Base-by-base conservation (phyloP, 2,329 filamentous ascomycete genomes). In the Paraphaeosphaeria sporulosa region DNA sequence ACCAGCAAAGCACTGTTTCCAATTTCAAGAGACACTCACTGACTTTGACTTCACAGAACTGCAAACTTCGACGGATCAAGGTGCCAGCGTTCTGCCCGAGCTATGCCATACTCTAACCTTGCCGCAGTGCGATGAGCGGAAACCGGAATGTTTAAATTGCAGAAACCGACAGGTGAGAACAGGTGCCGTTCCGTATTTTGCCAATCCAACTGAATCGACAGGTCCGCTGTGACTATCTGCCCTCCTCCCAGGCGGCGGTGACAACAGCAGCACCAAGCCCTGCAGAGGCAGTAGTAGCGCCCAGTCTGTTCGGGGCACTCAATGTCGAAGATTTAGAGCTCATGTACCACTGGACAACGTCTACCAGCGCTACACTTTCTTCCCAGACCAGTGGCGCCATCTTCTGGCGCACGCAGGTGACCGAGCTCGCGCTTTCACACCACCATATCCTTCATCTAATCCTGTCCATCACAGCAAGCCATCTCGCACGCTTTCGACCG, bases 21-120 rank as follows among this genome's bases (percentile, higher is more conserved):
- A 10, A 15, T 15, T 15, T 15, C 17, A 17, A 15, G 12, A 38
- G 36, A 13, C 12, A 15, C 5, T 15, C 36, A 38, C 36, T 38
- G 36, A 38, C 36, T 38, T 15, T 38, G 36, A 38, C 36, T 38
- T 17, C 12, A 38, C 13, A 64, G 51, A 69, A 70, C 30, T 74
- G 71, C 55, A 74, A 74, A 42, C 59, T 57, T 5, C 62, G 71
- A 19, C 61, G 71, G 17, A 70, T 74, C 23, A 74, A 74, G 62
- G 71, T 73, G 64, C 4, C 15, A 17, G 10, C 21, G 40, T 43
- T 43, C 38, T 38, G 19, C 17, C 40, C 19, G 19, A 23, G 19
- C 19, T 13, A 5, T 12, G 15, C 34, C 3, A 13, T 7, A 21
- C 30, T 6, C 32, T 40, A 15, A 21, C 32, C 3, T 57, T 27